These are phyloP conservation scores for Trichoderma sp. DNA, from an alignment of 2,329 filamentous ascomycete genomes.

Conservation along the genomic window DNA sequence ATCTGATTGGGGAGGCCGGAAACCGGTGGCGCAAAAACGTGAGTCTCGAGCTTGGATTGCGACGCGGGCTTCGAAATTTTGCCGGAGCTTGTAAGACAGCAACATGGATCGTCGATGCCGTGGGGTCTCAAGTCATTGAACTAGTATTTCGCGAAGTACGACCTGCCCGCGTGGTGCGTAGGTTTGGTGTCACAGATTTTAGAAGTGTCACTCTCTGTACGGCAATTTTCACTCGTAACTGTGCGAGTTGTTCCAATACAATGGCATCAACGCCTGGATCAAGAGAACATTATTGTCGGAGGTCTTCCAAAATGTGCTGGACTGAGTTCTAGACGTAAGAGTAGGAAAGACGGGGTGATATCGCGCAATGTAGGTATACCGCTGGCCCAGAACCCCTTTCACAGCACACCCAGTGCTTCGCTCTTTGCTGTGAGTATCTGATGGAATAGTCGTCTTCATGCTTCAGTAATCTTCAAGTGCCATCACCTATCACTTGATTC, in stretches of 20 bases:
- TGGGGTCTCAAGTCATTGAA: background rate
- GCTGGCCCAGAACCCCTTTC: background rate
- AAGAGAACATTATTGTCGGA: background rate
- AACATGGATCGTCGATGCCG: background rate
- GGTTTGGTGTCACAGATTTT: conserved; percentile 9
- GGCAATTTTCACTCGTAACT: conserved; percentile 4
- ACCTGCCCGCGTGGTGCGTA: conserved; percentile 26
- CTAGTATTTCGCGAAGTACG: conserved; percentile 15
- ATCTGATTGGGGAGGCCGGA: conserved; percentile 17
- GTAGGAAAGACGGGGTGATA: background rate
- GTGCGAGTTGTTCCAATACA: conserved; percentile 7
- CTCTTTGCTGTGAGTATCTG: background rate
- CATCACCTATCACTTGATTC: background rate
- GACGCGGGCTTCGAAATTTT: conserved; percentile 14
- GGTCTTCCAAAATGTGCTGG: background rate
- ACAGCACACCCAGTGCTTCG: background rate
- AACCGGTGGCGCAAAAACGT: conserved; percentile 25
- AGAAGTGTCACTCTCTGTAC: background rate
- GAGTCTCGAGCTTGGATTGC: conserved; percentile 1
- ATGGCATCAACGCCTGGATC: background rate
- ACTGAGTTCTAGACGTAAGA: background rate
- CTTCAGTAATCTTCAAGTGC: background rate
- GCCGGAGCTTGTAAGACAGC: conserved; percentile 18
- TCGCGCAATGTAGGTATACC: background rate
- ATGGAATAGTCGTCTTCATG: background rate